Evolutionary conservation across 148 eudicot genomes (phyloP).

Genomic region (Camellia granthamiana): DNA sequence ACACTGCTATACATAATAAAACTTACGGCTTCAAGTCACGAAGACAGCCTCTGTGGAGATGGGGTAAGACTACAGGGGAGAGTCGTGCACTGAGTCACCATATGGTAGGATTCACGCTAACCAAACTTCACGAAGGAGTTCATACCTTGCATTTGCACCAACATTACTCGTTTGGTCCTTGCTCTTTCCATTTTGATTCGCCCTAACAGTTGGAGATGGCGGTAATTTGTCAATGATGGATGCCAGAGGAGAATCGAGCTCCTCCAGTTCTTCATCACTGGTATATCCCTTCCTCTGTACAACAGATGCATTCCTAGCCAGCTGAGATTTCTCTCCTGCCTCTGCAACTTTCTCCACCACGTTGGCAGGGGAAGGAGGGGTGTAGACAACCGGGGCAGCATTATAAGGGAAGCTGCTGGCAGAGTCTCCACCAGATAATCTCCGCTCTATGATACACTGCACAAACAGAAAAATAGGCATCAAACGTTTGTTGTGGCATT

Average conservation of each 20-base stretch:
- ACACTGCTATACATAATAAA: not conserved
- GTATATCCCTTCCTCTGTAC: slow-evolving; percentile 81
- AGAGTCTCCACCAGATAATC: slow-evolving; percentile 49
- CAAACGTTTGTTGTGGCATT: not conserved
- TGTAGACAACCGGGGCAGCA: slow-evolving; percentile 55
- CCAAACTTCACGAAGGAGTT: slow-evolving; percentile 87
- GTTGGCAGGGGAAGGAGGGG: slow-evolving; percentile 52
- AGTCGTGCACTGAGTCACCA: no score
- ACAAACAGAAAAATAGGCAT: slow-evolving; percentile 12
- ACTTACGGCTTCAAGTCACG: not conserved
- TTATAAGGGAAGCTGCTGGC: slow-evolving; percentile 56
- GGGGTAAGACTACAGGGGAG: no score
- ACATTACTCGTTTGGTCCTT: slow-evolving; percentile 17
- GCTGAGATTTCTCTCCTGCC: slow-evolving; percentile 41
- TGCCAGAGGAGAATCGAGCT: slow-evolving; percentile 58
- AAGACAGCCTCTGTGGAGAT: no score
- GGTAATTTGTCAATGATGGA: slow-evolving; percentile 43
- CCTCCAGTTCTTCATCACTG: slow-evolving; percentile 82
- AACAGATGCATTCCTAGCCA: slow-evolving; percentile 50
- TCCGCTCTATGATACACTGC: slow-evolving; percentile 65
- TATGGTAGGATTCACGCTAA: slow-evolving; percentile 25
- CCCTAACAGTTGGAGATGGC: slow-evolving; percentile 26
- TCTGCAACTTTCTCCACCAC: slow-evolving; percentile 70
- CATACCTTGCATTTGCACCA: slow-evolving; percentile 57
- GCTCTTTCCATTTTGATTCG: slow-evolving; percentile 27